Percentiles rank a stretch among this genome's conserved stretches.
phyloP scores from a whole-genome alignment of 176 grass and related monocot genomes.

The Carex kokanica region DNA sequence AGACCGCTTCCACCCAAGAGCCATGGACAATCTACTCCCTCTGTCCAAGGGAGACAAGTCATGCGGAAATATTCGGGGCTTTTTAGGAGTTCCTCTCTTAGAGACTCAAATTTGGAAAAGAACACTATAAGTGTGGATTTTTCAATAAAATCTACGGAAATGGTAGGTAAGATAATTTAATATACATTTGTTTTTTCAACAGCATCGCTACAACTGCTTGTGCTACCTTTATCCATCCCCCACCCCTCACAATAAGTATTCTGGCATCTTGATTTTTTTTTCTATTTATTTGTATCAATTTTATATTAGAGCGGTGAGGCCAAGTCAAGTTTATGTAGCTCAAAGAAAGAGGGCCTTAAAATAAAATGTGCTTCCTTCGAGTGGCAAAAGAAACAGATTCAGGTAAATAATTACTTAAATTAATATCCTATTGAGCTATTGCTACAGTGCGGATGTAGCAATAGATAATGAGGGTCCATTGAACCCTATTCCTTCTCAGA shows the following conservation, averaged over 20 bases:
- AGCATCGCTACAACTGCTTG: not conserved
- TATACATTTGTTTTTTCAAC: not conserved
- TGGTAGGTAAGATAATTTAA: conserved; percentile 23
- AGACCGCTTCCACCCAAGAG: not conserved
- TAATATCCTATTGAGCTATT: not conserved
- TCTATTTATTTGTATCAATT: not conserved
- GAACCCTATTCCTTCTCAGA: not conserved
- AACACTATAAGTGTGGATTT: not conserved
- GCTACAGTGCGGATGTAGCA: not conserved
- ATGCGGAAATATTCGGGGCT: conserved; percentile 4
- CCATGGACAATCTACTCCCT: conserved; percentile 6
- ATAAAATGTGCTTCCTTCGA: not conserved
- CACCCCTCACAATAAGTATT: not conserved
- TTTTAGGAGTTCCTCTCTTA: conserved; percentile 23
- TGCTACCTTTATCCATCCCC: not conserved
- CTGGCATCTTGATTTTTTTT: not conserved
- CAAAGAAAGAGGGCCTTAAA: not conserved
- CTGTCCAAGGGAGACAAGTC: not conserved
- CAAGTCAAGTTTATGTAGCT: not conserved
- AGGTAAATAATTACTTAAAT: not conserved
- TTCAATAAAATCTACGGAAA: conserved; percentile 14
- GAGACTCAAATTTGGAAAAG: conserved; percentile 16
- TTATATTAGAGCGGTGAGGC: conserved; percentile 11
- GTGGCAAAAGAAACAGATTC: conserved; percentile 20
- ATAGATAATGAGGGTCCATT: not conserved